A percentile compares a stretch with the other conserved stretches of the same genome.
These are phyloP conservation scores for Phytopythium sindhum DNA, from an alignment of 352 stramenopile genomes.

Conservation along the genomic window DNA sequence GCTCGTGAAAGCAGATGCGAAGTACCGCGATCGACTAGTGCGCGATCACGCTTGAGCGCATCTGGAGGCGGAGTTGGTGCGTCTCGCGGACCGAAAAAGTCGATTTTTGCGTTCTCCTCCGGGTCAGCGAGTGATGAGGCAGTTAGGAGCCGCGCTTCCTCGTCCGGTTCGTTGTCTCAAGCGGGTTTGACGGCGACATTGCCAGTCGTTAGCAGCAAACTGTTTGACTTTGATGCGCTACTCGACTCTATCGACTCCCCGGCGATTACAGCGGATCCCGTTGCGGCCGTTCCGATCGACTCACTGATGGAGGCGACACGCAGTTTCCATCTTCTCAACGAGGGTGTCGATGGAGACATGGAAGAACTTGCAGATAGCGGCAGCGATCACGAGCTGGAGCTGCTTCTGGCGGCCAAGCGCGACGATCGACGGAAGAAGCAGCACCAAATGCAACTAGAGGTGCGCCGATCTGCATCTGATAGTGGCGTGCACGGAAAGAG, in stretches of 20 bases:
- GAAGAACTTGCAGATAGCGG: conserved; percentile 6
- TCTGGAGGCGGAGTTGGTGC: not conserved
- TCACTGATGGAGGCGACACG: not conserved
- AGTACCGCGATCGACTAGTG: not conserved
- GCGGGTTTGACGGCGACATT: not conserved
- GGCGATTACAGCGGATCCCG: too few species aligned
- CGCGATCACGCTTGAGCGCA: not conserved
- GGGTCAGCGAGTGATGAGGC: not conserved
- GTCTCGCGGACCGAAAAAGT: not conserved
- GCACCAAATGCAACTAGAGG: not conserved
- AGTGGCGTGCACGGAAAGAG: too few species aligned
- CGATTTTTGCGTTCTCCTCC: not conserved
- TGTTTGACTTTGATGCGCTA: conserved; percentile 65
- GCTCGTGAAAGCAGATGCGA: not conserved
- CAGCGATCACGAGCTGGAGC: conserved; percentile 20
- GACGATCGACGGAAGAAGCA: conserved; percentile 12
- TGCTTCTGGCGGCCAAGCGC: conserved; percentile 29
- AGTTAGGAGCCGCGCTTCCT: not conserved
- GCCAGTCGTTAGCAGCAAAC: not conserved
- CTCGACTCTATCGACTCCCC: conserved; percentile 9
- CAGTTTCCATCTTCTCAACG: not conserved
- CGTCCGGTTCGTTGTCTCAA: not conserved
- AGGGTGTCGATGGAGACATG: not conserved
- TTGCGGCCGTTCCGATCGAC: not conserved
- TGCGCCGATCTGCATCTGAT: not conserved